Evolutionary conservation across 2,329 filamentous ascomycete genomes (phyloP).

Genomic region (Thielaviopsis euricoi): DNA sequence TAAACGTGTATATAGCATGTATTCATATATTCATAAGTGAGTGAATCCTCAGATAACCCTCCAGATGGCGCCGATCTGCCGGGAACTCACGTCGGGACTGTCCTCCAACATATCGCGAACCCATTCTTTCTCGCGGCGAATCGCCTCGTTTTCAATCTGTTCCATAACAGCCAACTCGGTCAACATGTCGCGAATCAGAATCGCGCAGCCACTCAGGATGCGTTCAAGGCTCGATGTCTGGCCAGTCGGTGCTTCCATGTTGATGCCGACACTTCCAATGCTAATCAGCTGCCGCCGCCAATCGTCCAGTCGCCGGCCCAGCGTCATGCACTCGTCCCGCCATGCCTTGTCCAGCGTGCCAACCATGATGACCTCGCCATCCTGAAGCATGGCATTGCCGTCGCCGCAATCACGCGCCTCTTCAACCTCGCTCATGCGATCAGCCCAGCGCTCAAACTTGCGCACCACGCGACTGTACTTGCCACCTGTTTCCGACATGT

Average conservation of each 20-base stretch:
- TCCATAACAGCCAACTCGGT: constrained; percentile 46
- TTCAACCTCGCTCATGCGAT: constrained; percentile 29
- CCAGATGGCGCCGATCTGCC: constrained; percentile 32
- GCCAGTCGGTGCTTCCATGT: constrained; percentile 10
- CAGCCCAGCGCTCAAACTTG: constrained; percentile 44
- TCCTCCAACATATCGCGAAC: constrained; percentile 36
- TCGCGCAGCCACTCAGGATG: constrained; percentile 30
- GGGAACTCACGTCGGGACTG: constrained; percentile 19
- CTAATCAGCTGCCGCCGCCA: constrained; percentile 33
- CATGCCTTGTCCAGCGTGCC: constrained; percentile 39
- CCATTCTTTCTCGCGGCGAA: constrained; percentile 40
- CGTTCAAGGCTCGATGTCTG: constrained; percentile 25
- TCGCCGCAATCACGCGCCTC: constrained; percentile 24
- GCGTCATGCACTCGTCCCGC: constrained; percentile 38
- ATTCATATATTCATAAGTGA: neutral
- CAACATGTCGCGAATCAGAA: constrained; percentile 41
- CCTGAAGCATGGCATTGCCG: constrained; percentile 19
- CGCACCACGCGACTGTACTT: constrained; percentile 37
- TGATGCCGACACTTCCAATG: constrained; percentile 21
- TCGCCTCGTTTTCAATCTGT: constrained; percentile 40
- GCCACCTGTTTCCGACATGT: constrained; percentile 36
- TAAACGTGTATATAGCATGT: neutral
- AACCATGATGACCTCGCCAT: constrained; percentile 30
- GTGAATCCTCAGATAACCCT: constrained; percentile 19
- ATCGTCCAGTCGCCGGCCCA: constrained; percentile 37